Conservation (phyloP, 2,329 filamentous ascomycete species). For the Ceratocystis harringtonii region DNA sequence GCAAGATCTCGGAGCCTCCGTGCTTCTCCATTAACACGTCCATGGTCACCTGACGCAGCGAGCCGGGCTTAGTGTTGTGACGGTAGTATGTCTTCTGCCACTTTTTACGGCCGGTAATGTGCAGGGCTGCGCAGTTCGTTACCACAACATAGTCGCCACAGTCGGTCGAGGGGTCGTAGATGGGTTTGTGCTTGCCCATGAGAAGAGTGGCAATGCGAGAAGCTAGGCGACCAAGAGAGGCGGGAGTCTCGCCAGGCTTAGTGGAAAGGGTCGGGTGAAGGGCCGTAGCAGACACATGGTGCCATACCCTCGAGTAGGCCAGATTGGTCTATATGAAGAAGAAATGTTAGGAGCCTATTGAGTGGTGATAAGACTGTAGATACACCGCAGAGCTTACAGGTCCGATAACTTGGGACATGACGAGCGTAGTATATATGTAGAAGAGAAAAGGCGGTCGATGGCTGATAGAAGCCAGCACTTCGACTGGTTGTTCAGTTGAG, state of each 20-base stretch:
- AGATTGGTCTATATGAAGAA: slow-evolving; percentile 58
- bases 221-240: slow-evolving; percentile 79
- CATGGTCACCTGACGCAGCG: slow-evolving; percentile 80
- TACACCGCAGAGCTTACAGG: slow-evolving; percentile 38
- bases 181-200: slow-evolving; percentile 99
- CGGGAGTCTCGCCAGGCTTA: slow-evolving; percentile 43
- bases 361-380: neutral
- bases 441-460: neutral
- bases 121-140: slow-evolving; percentile 70
- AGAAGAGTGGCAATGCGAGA: slow-evolving; percentile 72
- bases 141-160: slow-evolving; percentile 98
- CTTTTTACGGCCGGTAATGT: slow-evolving; percentile 82
- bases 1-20: slow-evolving; percentile 79
- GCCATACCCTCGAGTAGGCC: slow-evolving; percentile 93
- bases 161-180: slow-evolving; percentile 92
- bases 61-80: slow-evolving; percentile 81
- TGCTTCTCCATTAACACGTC: slow-evolving; percentile 87
- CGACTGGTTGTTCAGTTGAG: neutral
- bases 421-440: slow-evolving; percentile 18
- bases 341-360: slow-evolving; percentile 7
- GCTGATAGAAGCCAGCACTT: neutral
- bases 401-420: slow-evolving; percentile 68
- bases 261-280: slow-evolving; percentile 48
- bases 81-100: slow-evolving; percentile 92
- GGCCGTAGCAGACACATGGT: slow-evolving; percentile 60